Percentiles rank a stretch among this genome's conserved stretches.
phyloP scores from a whole-genome alignment of 2,329 filamentous ascomycete genomes.

The Aspergillus fijiensis region DNA sequence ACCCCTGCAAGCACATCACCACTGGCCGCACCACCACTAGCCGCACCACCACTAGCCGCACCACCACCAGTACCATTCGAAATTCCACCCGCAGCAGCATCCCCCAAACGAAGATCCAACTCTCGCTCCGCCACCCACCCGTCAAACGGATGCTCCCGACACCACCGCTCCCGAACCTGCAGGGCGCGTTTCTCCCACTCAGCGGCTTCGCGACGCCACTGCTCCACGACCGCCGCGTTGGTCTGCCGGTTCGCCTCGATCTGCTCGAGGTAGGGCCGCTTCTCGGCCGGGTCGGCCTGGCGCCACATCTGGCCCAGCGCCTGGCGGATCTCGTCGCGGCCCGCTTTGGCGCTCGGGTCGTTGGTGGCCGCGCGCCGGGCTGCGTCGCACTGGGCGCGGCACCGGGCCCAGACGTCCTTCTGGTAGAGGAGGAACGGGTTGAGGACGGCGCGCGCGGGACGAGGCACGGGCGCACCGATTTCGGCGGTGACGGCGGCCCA shows the following conservation, averaged over 20 bases:
- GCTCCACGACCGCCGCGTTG: conserved; percentile 62
- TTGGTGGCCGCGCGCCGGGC: conserved; percentile 64
- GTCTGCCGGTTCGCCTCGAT: conserved; percentile 68
- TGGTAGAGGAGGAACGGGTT: conserved; percentile 91
- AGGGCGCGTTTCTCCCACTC: conserved; percentile 45
- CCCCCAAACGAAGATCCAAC: background rate
- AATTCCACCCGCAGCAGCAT: background rate
- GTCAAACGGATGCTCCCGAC: conserved; percentile 38
- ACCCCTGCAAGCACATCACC: background rate
- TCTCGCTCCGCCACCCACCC: conserved; percentile 20
- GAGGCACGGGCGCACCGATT: conserved; percentile 73
- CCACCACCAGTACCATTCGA: background rate
- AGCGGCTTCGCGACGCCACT: conserved; percentile 70
- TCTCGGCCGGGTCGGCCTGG: conserved; percentile 67
- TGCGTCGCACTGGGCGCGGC: conserved; percentile 67
- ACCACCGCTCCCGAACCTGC: conserved; percentile 44
- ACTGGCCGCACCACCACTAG: background rate
- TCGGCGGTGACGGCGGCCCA: conserved; percentile 56
- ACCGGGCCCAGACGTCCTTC: conserved; percentile 66
- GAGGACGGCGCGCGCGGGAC: conserved; percentile 69
- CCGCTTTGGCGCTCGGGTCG: conserved; percentile 66
- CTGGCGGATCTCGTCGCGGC: conserved; percentile 72
- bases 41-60: background rate
- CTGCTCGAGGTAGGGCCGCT: conserved; percentile 74
- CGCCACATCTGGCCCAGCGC: conserved; percentile 92